Percentiles rank a stretch among this genome's conserved stretches.
Conservation (phyloP, 371 early-diverging fungal genomes). For the Zopfochytrium polystomum region DNA sequence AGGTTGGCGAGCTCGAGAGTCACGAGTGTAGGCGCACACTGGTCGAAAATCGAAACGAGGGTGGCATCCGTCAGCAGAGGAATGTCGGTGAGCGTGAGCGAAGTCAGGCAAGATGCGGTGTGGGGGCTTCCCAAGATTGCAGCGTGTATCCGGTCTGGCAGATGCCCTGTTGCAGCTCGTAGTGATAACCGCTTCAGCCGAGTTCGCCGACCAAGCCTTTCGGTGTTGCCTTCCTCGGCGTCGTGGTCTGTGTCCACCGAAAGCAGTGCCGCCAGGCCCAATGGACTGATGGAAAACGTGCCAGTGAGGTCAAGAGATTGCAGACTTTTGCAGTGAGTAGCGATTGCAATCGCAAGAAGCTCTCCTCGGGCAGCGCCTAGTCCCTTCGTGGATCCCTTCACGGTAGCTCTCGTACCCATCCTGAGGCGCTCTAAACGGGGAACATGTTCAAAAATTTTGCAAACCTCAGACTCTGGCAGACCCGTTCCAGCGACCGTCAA, state of each 20-base stretch:
- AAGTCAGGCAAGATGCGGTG: conserved; percentile 3
- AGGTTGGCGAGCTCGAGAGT: conserved; percentile 15
- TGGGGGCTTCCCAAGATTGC: conserved; percentile 8
- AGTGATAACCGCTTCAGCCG: conserved; percentile 10
- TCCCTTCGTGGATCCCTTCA: conserved; percentile 2
- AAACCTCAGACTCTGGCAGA: neutral
- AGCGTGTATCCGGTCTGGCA: conserved; percentile 9
- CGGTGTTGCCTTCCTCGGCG: neutral
- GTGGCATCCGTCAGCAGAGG: conserved; percentile 16
- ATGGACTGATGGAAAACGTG: neutral
- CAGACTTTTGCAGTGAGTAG: conserved; percentile 1
- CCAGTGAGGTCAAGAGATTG: conserved; percentile 1
- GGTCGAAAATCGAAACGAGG: conserved; percentile 10
- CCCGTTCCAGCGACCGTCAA: neutral
- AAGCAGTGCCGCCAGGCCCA: conserved; percentile 7
- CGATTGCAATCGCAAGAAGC: neutral
- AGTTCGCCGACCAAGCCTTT: neutral
- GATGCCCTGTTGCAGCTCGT: conserved; percentile 10
- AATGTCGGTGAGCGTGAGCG: conserved; percentile 9
- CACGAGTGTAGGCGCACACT: neutral
- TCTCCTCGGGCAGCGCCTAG: conserved; percentile 1
- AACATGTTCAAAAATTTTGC: too few relatives aligned
- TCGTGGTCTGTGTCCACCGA: neutral
- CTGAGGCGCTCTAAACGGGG: neutral
- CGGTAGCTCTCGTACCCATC: neutral